Evolutionary conservation across 1,284 basidiomycete species (phyloP), one percentile per base, ranked within the genome.

Genomic region (Pseudozyma flocculosa): DNA sequence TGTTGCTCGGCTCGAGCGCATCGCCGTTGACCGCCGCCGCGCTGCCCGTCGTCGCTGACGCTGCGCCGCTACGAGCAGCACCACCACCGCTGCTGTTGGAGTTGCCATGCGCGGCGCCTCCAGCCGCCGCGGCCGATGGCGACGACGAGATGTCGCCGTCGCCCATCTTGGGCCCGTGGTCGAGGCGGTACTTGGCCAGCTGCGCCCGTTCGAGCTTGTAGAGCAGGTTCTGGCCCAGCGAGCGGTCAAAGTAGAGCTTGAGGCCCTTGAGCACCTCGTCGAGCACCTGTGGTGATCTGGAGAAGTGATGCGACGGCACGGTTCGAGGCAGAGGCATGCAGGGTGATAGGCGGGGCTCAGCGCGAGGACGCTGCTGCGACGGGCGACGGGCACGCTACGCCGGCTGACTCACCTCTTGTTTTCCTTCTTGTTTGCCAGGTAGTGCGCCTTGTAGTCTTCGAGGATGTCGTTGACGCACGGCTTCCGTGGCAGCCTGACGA

Each of bases 161-260:
- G 24, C 62, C 62, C 65, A 65, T 62, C 87, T 67, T 88, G 13
- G 65, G 56, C 3, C 60, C 85, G 68, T 87, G 89, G 62, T 84
- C 82, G 70, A 88, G 87, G 38, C 90, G 84, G 23, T 90, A 84
- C 42, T 89, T 86, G 5, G 88, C 86, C 70, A 95, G 97, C 77
- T 98, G 94, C 13, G 87, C 86, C 19, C 94, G 84, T 78, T 99
- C 94, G 65, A 95, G 93, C 13, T 92, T 86, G 75, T 98, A 99
- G 0, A 97, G 83, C 26, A 99, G 83, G 78, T 91, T 93, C 58
- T 88, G 86, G 2, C 93, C 92, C 3, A 97, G 82, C 0, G 90
- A 87, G 43, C 82, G 90, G 79, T 98, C 92, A 78, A 98, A 97
- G 81, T 98, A 98, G 24, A 90, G 84, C 51, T 88, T 86, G n/a